These are phyloP conservation scores for Leccinum rimulosum DNA, from an alignment of 768 basidiomycete species.

Conservation along the genomic window DNA sequence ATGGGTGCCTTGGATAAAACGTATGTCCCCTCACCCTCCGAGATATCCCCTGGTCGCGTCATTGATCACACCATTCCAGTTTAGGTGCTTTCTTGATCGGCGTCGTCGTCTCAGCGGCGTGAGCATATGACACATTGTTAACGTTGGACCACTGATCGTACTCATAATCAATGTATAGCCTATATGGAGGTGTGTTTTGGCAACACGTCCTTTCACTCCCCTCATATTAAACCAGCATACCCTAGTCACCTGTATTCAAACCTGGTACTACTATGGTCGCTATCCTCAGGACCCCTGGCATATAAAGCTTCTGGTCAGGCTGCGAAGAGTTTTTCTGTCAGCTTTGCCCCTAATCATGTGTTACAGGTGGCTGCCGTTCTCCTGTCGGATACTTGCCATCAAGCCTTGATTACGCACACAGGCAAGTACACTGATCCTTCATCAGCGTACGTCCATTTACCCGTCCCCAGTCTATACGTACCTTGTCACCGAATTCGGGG, in stretches of 20 bases:
- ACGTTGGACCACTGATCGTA: constrained; percentile 1
- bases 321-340: neutral
- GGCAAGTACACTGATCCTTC: constrained; percentile 29
- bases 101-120: constrained; percentile 52
- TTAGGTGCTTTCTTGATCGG: constrained; percentile 56
- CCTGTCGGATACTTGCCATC: constrained; percentile 54
- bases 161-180: constrained; percentile 29
- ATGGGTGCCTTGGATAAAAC: constrained; percentile 37
- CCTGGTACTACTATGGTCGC: constrained; percentile 52
- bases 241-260: constrained; percentile 55
- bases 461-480: constrained; percentile 45
- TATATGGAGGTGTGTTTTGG: constrained; percentile 46
- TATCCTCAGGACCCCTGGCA: constrained; percentile 53
- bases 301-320: constrained; percentile 46
- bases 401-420: constrained; percentile 54
- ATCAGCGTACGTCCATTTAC: neutral
- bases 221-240: constrained; percentile 3
- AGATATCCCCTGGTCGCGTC: neutral
- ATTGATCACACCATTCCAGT: constrained; percentile 28
- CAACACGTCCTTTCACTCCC: neutral
- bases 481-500: constrained; percentile 40
- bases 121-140: constrained; percentile 24
- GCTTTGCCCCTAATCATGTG: neutral
- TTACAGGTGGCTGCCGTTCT: constrained; percentile 51
- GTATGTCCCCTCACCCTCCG: constrained; percentile 24